Evolutionary conservation across 2,329 filamentous ascomycete genomes (phyloP), one percentile per base, ranked within the genome.

Genomic region (Chaetomiaceae sp.): DNA sequence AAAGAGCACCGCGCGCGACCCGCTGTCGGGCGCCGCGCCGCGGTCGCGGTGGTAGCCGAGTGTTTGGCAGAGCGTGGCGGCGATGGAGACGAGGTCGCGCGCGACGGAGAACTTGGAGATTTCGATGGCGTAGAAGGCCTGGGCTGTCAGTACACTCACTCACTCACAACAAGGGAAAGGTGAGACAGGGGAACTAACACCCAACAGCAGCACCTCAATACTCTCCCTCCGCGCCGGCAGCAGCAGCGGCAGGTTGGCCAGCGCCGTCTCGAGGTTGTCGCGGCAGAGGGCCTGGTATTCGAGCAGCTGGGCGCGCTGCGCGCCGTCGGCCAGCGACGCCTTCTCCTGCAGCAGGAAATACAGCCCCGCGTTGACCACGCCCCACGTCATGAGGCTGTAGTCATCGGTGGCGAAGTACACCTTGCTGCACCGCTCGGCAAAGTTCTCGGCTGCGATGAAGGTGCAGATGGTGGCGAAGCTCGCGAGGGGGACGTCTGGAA

Each of bases 71-170:
- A 87, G 71, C 47, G 80, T 75, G 12, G 79, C 77, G 0, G 83
- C 83, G 17, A 76, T 75, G 6, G 77, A 79, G 22, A 77, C 78
- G 17, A 87, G 69, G n/a, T 81, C 78, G 78, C 82, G 84, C n/a
- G 80, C 81, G 3, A 87, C 73, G 0, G 81, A 82, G 1, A 82
- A 81, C 36, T 81, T 80, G 3, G 81, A 83, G 14, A 78, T 73
- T 56, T 86, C 82, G 44, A 85, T 76, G 12, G 82, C 77, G 60
- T 85, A 81, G n/a, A 81, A 69, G 4, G 80, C 75, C 80, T 85
- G 46, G 15, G 20, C 33, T 15, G 23, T 57, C n/a, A 54, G 38
- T 1, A 7, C 20, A 3, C 12, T 4, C 25, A 14, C 17, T 49
- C 22, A 2, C 25, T 36, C 11, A 53, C 4, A 51, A 19, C 4